phyloP scores from a whole-genome alignment of 108 stramenopile genomes.

The Cyclostephanos invisitatus region DNA sequence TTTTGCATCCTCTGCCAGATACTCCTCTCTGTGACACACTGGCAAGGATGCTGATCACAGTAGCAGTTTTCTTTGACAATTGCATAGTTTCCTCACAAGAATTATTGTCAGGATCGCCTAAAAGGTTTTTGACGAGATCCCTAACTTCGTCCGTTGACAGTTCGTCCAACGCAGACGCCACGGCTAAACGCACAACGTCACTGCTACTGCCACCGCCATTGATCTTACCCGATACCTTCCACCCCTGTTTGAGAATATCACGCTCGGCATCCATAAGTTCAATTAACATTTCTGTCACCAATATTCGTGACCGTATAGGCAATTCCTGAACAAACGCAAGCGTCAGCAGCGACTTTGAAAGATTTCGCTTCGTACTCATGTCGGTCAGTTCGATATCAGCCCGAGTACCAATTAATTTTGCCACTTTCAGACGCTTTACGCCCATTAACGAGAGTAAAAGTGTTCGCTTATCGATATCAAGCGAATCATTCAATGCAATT shows the following conservation, averaged over 20 bases:
- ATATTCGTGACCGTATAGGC: constrained; percentile 1
- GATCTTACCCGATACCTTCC: not conserved
- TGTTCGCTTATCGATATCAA: constrained; percentile 1
- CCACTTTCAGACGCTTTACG: not conserved
- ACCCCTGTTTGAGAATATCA: constrained; percentile 6
- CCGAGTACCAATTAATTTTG: constrained; percentile 28
- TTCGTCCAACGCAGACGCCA: constrained; percentile 26
- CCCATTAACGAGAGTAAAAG: constrained; percentile 28
- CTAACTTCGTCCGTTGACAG: constrained; percentile 27
- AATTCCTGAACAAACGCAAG: not conserved
- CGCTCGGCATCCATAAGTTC: constrained; percentile 27
- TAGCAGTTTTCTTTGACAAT: constrained; percentile 11
- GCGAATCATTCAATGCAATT: not conserved
- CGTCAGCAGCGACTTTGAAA: constrained; percentile 10
- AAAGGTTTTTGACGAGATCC: constrained; percentile 14
- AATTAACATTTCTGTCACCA: constrained; percentile 19
- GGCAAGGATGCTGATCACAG: constrained; percentile 18
- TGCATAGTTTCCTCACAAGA: constrained; percentile 5
- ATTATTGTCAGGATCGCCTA: not conserved
- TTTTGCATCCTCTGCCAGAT: constrained; percentile 24
- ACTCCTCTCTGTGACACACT: constrained; percentile 11
- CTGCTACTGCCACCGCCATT: not conserved
- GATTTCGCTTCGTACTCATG: constrained; percentile 1
- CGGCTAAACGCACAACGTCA: constrained; percentile 3
- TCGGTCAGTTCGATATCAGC: constrained; percentile 19